Evolutionary conservation across 371 early-diverging fungal species (phyloP).

Genomic region (Batkoa obscura): DNA sequence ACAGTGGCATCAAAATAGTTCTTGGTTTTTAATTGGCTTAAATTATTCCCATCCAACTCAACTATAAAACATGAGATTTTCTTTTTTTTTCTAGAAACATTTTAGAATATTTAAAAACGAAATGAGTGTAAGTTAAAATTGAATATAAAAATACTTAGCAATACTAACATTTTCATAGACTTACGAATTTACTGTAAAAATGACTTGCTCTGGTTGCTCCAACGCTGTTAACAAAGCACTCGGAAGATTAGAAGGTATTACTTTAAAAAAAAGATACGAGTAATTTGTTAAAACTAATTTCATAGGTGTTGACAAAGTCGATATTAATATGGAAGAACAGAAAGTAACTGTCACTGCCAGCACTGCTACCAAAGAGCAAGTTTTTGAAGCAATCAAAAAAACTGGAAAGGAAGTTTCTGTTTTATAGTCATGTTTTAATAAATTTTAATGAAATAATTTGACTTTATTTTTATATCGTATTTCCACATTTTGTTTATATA

Average conservation of each 20-base stretch:
- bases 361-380: constrained; percentile 25
- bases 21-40: no score
- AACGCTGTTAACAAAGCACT: constrained; percentile 56
- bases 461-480: no score
- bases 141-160: no score
- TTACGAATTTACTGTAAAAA: constrained; percentile 57
- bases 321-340: constrained; percentile 49
- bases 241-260: constrained; percentile 28
- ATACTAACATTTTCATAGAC: constrained; percentile 11
- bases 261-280: background rate
- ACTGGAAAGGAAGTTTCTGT: constrained; percentile 35
- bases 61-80: no score
- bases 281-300: background rate
- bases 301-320: constrained; percentile 29
- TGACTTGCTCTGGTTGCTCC: constrained; percentile 68
- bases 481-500: no score
- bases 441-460: no score
- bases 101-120: no score
- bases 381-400: constrained; percentile 52
- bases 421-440: no score
- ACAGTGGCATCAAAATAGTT: no score
- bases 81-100: no score
- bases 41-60: no score
- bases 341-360: constrained; percentile 31
- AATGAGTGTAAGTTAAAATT: no score